Evolutionary conservation across 495 filamentous ascomycete species (phyloP).

Genomic region (Bathelium albidoporum): DNA sequence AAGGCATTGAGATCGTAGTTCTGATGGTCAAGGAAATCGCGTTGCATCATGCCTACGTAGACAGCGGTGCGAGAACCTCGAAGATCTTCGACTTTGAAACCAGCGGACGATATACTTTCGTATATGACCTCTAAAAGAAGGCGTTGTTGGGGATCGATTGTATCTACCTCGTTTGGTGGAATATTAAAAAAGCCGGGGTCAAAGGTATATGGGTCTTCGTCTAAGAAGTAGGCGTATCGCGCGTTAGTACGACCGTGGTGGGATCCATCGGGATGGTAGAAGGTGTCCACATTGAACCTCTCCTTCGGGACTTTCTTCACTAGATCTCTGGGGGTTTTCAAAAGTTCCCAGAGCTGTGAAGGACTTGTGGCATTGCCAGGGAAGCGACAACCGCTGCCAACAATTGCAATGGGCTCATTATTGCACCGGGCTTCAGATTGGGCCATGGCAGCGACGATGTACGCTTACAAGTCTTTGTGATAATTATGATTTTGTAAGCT

Average conservation of each 20-base stretch:
- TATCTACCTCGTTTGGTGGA: background rate
- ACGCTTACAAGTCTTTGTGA: too few species aligned
- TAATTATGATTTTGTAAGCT: too few species aligned
- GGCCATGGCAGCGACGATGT: too few species aligned
- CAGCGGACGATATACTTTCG: slow-evolving; percentile 11
- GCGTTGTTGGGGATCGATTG: slow-evolving; percentile 14
- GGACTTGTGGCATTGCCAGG: background rate
- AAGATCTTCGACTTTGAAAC: slow-evolving; percentile 7
- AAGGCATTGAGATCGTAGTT: background rate
- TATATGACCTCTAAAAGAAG: slow-evolving; percentile 8
- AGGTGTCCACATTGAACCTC: too few species aligned
- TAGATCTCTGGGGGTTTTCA: background rate
- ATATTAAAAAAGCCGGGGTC: slow-evolving; percentile 7
- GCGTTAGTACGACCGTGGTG: background rate
- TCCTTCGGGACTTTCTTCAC: background rate
- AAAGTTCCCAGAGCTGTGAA: background rate
- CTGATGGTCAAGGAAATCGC: background rate
- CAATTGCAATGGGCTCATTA: slow-evolving; percentile 2
- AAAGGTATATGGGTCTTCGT: slow-evolving; percentile 5
- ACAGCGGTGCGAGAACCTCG: background rate
- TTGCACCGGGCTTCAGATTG: too few species aligned
- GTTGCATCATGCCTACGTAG: background rate
- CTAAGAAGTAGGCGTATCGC: background rate
- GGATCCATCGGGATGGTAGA: too few species aligned
- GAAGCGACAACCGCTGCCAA: background rate